These are phyloP conservation scores for Hyphopichia buzzinii DNA, from an alignment of 1,139 yeast species.

Conservation along the genomic window DNA sequence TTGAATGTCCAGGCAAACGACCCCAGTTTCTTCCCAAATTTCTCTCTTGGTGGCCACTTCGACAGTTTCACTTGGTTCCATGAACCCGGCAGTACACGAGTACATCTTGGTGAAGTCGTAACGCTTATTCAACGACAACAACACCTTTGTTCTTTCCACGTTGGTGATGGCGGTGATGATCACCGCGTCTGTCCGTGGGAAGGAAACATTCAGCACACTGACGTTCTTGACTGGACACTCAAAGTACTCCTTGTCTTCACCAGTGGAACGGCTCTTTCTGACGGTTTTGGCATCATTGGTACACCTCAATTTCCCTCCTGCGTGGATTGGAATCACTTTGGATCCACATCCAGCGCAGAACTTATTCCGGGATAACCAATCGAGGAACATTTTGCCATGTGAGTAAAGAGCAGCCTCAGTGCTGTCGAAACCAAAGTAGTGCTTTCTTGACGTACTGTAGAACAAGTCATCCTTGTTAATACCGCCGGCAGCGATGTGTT, in stretches of 20 bases:
- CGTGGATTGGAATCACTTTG: conserved; percentile 66
- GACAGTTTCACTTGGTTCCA: conserved; percentile 92
- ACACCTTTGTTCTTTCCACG: conserved; percentile 55
- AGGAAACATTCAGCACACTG: conserved; percentile 61
- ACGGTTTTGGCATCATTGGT: conserved; percentile 24
- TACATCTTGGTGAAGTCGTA: conserved; percentile 54
- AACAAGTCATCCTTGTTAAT: conserved; percentile 15
- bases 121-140: conserved; percentile 70
- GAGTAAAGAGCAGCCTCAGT: conserved; percentile 68
- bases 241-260: conserved; percentile 7
- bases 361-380: conserved; percentile 74
- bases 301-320: conserved; percentile 79
- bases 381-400: conserved; percentile 81
- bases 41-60: conserved; percentile 88
- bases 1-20: conserved; percentile 56
- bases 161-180: conserved; percentile 78
- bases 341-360: conserved; percentile 91
- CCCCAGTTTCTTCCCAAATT: conserved; percentile 95
- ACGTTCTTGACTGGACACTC: conserved; percentile 57
- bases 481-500: conserved; percentile 10
- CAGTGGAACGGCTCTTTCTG: conserved; percentile 16
- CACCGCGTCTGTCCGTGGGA: conserved; percentile 91
- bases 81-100: conserved; percentile 89
- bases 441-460: conserved; percentile 36
- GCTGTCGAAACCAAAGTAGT: conserved; percentile 31